Percentiles rank a stretch among this genome's conserved stretches.
phyloP scores from a whole-genome alignment of 2,329 filamentous ascomycete species.

The Calonectria montana region DNA sequence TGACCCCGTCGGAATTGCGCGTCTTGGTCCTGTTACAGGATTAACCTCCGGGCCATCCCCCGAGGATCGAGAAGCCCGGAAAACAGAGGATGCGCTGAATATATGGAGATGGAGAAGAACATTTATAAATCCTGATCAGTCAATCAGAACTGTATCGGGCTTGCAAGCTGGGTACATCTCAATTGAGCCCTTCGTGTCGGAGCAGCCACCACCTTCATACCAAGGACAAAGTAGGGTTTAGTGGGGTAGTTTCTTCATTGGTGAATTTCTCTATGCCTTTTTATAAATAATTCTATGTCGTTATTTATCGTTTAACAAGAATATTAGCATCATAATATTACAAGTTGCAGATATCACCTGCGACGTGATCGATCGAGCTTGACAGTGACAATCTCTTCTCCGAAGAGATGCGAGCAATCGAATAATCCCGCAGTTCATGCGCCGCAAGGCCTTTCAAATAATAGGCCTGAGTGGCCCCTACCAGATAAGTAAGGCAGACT shows the following conservation, averaged over 20 bases:
- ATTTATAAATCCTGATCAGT: neutral
- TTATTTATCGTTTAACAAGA: neutral
- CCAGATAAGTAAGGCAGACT: neutral
- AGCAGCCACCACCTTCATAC: neutral
- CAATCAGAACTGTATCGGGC: neutral
- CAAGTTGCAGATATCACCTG: neutral
- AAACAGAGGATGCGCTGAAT: neutral
- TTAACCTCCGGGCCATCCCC: neutral
- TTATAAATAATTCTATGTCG: neutral
- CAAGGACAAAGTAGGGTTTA: neutral
- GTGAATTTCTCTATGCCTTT: neutral
- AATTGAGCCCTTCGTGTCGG: neutral
- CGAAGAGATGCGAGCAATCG: neutral
- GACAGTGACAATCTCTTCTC: neutral
- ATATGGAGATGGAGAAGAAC: constrained; percentile 5
- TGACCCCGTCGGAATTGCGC: constrained; percentile 17
- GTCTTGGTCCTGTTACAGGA: constrained; percentile 8
- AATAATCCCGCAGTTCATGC: neutral
- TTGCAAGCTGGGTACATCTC: neutral
- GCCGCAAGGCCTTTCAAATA: neutral
- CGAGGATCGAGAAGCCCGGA: neutral
- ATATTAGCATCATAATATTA: neutral
- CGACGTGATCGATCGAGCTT: neutral
- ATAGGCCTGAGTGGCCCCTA: neutral
- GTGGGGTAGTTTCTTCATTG: neutral